Base-by-base conservation (phyloP, 768 basidiomycete species). In the Mycena chlorophos region DNA sequence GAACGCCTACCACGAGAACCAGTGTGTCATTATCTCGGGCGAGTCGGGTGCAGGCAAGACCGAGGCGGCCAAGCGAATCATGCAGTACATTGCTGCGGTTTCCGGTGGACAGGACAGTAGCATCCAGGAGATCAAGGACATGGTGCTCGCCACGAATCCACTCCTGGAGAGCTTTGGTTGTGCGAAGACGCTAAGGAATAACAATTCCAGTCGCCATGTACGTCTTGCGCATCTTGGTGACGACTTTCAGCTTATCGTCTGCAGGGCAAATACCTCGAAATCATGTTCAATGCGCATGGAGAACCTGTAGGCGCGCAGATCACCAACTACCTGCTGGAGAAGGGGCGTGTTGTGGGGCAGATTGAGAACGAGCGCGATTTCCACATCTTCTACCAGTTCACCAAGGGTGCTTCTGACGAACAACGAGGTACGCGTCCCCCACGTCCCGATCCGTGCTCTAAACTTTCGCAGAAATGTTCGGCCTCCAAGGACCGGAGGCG, bases 11-110 rank as follows among this genome's bases (percentile, higher is more conserved):
- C 90, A 95, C 72, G 96, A 99, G 74, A 99, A 98, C 67, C 97
- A 99, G 75, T 98, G 96, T 70, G 96, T 99, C 52, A 99, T 99
- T 74, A 98, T 99, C 66, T 94, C 95, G 30, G 97, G 97, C 52
- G 97, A 99, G 76, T 98, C 95, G 16, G 97, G 97, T 49, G 97
- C 97, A 3, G 97, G 97, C 49, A 99, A 99, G 79, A 99, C 97
- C 3, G 97, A 98, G 72, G 97, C 97, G 3, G 97, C 97, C 20
- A 98, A 98, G 71, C 86, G 94, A 47, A 98, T 99, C 72, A 99
- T 99, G 97, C 95, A 98, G 70, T 99, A 99, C 68, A 96, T 99
- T 63, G 97, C 97, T 16, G 97, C 92, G 10, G 97, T 98, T 0
- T 94, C 93, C 16, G 91, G 93, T 45, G 89, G 83, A 22, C 84